Base-by-base conservation (phyloP, 148 eudicot genomes). In the Vaccinium macrocarpon region DNA sequence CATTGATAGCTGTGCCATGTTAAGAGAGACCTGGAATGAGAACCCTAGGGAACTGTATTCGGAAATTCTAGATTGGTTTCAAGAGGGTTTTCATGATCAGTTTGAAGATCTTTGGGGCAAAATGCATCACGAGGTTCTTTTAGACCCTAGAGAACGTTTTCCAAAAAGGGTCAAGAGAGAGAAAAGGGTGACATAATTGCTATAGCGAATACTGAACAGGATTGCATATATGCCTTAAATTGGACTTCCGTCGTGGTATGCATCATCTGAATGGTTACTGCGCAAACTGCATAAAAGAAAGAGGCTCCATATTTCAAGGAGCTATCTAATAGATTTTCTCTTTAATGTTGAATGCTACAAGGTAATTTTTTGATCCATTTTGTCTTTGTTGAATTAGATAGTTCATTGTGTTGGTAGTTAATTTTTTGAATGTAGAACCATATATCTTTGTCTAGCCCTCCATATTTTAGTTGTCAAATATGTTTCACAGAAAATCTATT, bases 11-110 rank as follows among this genome's bases (percentile, higher is more conserved):
- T 87, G 95, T 86, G 91, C 74, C 13, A 90, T 11, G 82, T 81
- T 97, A 66, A 79, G 86, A 62, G 86, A 86, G 81, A 82, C 84
- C 25, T 93, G 98, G 98, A 81, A 87, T 52, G 88, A 93, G 51
- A 89, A 92, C 83, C 92, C 92, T 7, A 84, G 21, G 75, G 88
- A 82, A 81, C 61, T 97, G 87, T 82, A 87, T 89, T 15, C 50
- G 21, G 99, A 95, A 88, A 87, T 95, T 53, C 80, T n/a, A 79
- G 95, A 88, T 81, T 93, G 96, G 97, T 95, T 95, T 88, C 96
- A 89, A 81, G 86, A 81, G 51, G 90, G 87, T 53, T 93, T 85
- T 78, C 77, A 53, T 77, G 59, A 51, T 82, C 86, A 74, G 42
- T 95, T 95, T 81, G 89, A 88, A 8, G 80, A 87, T 68, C 85